Percentiles rank a stretch among this genome's conserved stretches.
Conservation (phyloP, 306 rosid genomes). For the Rosa persica region DNA sequence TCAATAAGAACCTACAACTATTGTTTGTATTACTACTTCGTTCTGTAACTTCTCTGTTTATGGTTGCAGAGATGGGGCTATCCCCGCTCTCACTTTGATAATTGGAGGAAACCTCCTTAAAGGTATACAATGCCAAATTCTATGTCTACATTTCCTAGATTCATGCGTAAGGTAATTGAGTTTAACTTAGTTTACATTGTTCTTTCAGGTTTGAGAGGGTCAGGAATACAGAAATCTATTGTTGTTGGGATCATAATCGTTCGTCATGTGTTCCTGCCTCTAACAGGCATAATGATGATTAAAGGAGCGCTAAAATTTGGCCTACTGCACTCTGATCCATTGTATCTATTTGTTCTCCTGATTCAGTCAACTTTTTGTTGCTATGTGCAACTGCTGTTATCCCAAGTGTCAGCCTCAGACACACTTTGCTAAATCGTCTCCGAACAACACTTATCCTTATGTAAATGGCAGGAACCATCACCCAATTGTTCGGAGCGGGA, state of each 20-base stretch:
- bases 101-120: conserved; percentile 84
- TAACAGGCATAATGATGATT: conserved; percentile 49
- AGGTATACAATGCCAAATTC: conserved; percentile 37
- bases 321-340: conserved; percentile 58
- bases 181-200: neutral
- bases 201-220: conserved; percentile 62
- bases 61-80: conserved; percentile 61
- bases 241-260: conserved; percentile 49
- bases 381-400: neutral
- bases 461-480: conserved; percentile 54
- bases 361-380: conserved; percentile 45
- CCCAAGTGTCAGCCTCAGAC: neutral
- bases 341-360: conserved; percentile 74
- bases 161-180: too few species aligned
- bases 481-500: conserved; percentile 76
- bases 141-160: too few species aligned
- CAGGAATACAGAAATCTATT: conserved; percentile 41
- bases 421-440: neutral
- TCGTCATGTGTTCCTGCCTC: conserved; percentile 58
- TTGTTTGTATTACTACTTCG: conserved; percentile 1
- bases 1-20: neutral
- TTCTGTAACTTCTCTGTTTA: neutral
- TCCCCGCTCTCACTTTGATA: conserved; percentile 69
- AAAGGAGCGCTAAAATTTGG: conserved; percentile 58
- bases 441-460: neutral